These are phyloP conservation scores for Cladochytrium replicatum DNA, from an alignment of 192 early-diverging fungal genomes.

Conservation along the genomic window DNA sequence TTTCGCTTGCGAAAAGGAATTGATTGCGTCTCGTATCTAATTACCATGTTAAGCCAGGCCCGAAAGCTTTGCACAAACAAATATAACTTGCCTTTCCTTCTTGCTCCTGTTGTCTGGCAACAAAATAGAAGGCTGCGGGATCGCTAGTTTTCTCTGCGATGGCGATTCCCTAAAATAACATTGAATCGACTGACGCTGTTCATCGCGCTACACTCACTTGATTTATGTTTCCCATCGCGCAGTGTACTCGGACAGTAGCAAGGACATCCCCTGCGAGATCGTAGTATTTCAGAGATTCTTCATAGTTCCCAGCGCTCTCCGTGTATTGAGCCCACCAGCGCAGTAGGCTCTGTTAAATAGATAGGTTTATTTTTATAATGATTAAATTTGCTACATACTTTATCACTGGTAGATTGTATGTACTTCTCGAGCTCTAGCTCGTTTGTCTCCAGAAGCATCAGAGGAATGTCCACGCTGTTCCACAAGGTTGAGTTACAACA, in stretches of 20 bases:
- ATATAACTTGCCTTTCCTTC: conserved; percentile 25
- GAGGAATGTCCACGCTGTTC: conserved; percentile 21
- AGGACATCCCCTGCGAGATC: conserved; percentile 30
- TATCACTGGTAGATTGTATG: conserved; percentile 8
- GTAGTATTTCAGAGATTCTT: conserved; percentile 35
- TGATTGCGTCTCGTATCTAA: conserved; percentile 38
- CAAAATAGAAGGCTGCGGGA: conserved; percentile 31
- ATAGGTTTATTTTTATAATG: not conserved
- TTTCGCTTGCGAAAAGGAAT: conserved; percentile 32
- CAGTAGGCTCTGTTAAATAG: conserved; percentile 14
- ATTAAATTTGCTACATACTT: not conserved
- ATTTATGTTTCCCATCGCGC: conserved; percentile 31
- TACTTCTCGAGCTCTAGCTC: conserved; percentile 25
- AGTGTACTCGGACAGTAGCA: conserved; percentile 37
- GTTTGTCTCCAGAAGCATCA: conserved; percentile 11
- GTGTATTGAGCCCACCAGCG: conserved; percentile 51
- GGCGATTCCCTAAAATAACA: conserved; percentile 27
- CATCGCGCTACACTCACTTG: conserved; percentile 10
- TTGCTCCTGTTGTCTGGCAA: conserved; percentile 38
- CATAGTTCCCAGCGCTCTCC: conserved; percentile 29
- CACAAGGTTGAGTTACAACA: not conserved
- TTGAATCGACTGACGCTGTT: not conserved
- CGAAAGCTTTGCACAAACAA: not conserved
- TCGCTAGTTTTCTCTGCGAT: conserved; percentile 24
- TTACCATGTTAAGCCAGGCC: not conserved